Percentiles rank a stretch among this genome's conserved stretches.
phyloP scores from a whole-genome alignment of 176 grass and related monocot species.

The Panicum miliaceum region DNA sequence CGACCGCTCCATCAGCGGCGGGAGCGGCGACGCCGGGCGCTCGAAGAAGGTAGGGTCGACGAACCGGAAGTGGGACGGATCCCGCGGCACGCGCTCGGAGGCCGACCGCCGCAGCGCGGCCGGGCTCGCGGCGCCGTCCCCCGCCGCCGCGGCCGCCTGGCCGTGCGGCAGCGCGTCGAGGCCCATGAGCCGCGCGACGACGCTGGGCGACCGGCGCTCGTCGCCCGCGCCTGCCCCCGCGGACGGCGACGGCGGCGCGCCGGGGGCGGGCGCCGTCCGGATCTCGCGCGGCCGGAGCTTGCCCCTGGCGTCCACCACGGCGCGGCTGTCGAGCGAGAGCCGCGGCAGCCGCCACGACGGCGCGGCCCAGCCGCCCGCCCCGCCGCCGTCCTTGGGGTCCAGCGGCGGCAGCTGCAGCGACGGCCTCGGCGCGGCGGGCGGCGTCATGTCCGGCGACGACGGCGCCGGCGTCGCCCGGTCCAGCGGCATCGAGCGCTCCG shows the following conservation, averaged over 20 bases:
- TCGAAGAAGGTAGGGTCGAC: conserved; percentile 60
- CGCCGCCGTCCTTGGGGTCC: conserved; percentile 27
- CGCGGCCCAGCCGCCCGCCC: neutral
- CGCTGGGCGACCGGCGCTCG: conserved; percentile 78
- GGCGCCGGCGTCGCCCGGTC: conserved; percentile 33
- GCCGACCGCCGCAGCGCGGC: conserved; percentile 78
- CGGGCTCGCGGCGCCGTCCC: neutral
- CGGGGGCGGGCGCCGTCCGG: conserved; percentile 37
- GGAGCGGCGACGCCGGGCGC: conserved; percentile 1
- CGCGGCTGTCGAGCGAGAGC: conserved; percentile 90
- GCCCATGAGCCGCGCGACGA: conserved; percentile 91
- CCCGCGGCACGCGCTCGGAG: conserved; percentile 72
- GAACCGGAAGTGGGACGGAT: conserved; percentile 68
- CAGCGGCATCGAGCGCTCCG: conserved; percentile 76
- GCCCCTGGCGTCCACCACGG: conserved; percentile 60
- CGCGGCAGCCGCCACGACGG: conserved; percentile 64
- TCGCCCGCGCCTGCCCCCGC: conserved; percentile 3
- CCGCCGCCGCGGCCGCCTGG: neutral
- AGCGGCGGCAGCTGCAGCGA: conserved; percentile 58
- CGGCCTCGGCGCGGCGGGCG: conserved; percentile 55
- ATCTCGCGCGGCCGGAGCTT: conserved; percentile 79
- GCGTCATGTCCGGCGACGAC: conserved; percentile 52
- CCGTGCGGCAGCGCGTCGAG: conserved; percentile 68
- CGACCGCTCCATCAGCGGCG: conserved; percentile 43
- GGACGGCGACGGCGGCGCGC: conserved; percentile 37